These are phyloP conservation scores for Toxicodendron radicans DNA, from an alignment of 345 rosid genomes.

Conservation along the genomic window DNA sequence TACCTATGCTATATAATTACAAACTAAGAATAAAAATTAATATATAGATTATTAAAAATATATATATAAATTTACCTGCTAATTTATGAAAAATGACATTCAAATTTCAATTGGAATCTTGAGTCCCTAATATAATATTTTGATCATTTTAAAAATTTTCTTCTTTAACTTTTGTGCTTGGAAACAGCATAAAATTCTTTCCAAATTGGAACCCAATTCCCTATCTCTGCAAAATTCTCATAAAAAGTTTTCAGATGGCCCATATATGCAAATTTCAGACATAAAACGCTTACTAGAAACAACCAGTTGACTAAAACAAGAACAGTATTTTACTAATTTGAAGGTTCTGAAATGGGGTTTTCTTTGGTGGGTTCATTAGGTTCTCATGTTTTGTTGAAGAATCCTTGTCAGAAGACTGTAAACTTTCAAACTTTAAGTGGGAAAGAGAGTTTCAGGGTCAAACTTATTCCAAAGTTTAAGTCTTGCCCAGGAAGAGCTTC, in stretches of 20 bases:
- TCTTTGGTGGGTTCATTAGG: slow-evolving; percentile 40
- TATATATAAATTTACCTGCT: no score
- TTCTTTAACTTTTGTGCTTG: neutral
- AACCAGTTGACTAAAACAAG: neutral
- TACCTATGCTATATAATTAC: no score
- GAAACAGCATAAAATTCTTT: neutral
- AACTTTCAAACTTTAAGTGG: slow-evolving; percentile 34
- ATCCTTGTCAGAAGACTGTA: slow-evolving; percentile 16
- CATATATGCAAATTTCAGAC: neutral
- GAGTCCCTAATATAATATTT: no score
- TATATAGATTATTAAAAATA: no score
- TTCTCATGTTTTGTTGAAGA: slow-evolving; percentile 30
- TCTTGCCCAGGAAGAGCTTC: slow-evolving; percentile 25
- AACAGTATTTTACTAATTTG: neutral
- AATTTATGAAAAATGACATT: no score
- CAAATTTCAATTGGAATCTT: no score
- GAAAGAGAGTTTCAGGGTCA: slow-evolving; percentile 23
- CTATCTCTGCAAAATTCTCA: neutral
- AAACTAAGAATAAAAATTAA: no score
- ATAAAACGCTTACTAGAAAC: neutral
- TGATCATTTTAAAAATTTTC: no score
- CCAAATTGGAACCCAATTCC: neutral
- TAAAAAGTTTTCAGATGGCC: neutral
- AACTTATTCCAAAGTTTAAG: slow-evolving; percentile 25
- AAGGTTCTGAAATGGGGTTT: slow-evolving; percentile 40